Base-by-base conservation (phyloP, 805 yeast species). In the Scheffersomyces ergatensis region DNA sequence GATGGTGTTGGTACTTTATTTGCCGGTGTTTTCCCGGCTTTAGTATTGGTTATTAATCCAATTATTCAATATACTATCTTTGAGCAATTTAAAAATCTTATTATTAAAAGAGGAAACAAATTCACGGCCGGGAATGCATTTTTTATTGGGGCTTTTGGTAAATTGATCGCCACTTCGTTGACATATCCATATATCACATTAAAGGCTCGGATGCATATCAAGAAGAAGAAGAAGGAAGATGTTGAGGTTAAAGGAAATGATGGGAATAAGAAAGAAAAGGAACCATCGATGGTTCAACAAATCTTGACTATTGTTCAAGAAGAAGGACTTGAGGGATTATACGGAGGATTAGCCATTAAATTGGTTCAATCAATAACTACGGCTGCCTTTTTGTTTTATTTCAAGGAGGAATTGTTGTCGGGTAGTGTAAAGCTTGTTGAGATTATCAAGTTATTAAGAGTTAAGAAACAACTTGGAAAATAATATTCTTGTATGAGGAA, bases 141-240 rank as follows among this genome's bases (percentile, higher is more conserved):
- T 55, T 63, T 85, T 47, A 71, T 89, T 44, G 98, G 98, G 19
- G 96, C 97, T 1, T 59, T 90, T 33, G 95, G 96, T 19, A 90
- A 90, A 65, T 73, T 90, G 49, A 73, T 85, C 42, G 96, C 97
- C n/a, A 90, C 97, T 11, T 74, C 84, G 19, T 74, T 82, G 42
- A 90, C 98, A 0, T 90, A 90, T 62, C 98, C 98, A 3, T 88
- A 89, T 63, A 83, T 89, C 57, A 90, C 97, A 3, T 67, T 90
- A 56, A 87, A 92, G 65, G 73, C 96, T 5, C 83, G 97, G 58
- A 82, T 88, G 85, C 97, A 89, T 65, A 67, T 89, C 43, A 65
- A 62, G 53, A 76, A 74, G 55, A 70, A 72, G 48, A 53, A 51
- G 27, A 40, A 50, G 6, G 38, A 40, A 18, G 34, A 29, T 7